Base-by-base conservation (phyloP, 805 yeast species). In the Spathaspora girioi region DNA sequence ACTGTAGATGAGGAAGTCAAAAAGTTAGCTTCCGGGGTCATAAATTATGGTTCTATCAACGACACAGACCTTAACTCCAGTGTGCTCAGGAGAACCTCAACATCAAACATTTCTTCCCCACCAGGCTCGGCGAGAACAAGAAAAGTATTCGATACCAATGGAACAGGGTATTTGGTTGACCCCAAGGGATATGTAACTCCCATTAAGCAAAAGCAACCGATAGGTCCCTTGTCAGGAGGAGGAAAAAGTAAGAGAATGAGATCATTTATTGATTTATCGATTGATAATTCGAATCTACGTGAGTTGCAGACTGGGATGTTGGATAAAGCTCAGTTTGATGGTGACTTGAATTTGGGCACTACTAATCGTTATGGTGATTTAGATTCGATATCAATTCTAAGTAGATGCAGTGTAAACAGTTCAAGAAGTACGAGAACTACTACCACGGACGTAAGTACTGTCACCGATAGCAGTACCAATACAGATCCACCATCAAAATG, bases 331-430 rank as follows among this genome's bases (percentile, higher is more conserved):
- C 54, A 51, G 18, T 51, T 32, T 42, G 40, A 40, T n/a, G 54
- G 54, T n/a, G 54, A 51, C 18, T 48, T 51, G 45, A 50, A 51
- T 38, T 31, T 48, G 15, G 51, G 51, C 7, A 48, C 51, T 7
- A 40, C 42, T 41, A 49, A 49, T 32, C 45, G 54, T n/a, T 52
- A 43, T 35, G 51, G 52, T n/a, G 50, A 40, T 5, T 10, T 40
- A 40, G 53, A 50, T 19, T 47, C 50, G 7, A 50, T 51, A 15
- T 47, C 53, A 11, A 50, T 50, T 15, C 45, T 50, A 18, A 50
- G 45, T 32, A 26, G 45, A 14, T 23, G 38, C 23, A 48, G 45
- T 42, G 27, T 26, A 40, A 47, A 41, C 40, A 9, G 15, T 9
- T 12, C 45, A 41, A 40, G 42, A 42, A 48, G 12, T 15, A 48